These are phyloP conservation scores for Cryptococcus sp. DNA, from an alignment of 1,284 basidiomycete genomes.

Conservation along the genomic window DNA sequence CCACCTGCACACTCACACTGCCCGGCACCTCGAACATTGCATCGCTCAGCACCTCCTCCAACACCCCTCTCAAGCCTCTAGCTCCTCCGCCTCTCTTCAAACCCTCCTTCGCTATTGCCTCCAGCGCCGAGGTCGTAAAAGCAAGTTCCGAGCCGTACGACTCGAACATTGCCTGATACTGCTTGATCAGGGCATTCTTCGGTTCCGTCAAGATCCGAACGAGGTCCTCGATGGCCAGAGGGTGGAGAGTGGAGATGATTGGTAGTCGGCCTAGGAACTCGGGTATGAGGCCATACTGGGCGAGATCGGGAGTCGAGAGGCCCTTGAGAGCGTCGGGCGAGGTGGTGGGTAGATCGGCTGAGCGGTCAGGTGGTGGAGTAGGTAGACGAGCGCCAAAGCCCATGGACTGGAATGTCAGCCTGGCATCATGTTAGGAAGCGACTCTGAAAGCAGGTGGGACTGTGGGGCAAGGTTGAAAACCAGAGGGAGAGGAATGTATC, in stretches of 20 bases:
- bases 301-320: constrained; percentile 57
- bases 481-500: background rate
- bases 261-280: constrained; percentile 90
- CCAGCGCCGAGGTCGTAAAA: constrained; percentile 46
- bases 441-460: too few species aligned
- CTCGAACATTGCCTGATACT: constrained; percentile 72
- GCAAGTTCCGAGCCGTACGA: constrained; percentile 40
- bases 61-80: constrained; percentile 76
- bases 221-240: constrained; percentile 67
- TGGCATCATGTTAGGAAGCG: too few species aligned
- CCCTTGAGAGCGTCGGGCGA: constrained; percentile 18
- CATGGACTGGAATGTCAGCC: constrained; percentile 58
- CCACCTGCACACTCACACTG: constrained; percentile 61
- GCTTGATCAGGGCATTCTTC: constrained; percentile 79
- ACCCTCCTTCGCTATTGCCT: constrained; percentile 70
- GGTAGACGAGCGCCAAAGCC: constrained; percentile 72
- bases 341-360: constrained; percentile 1
- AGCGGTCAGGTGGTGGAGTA: constrained; percentile 4
- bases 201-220: constrained; percentile 88
- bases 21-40: constrained; percentile 75
- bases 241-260: constrained; percentile 72
- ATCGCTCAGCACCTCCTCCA: constrained; percentile 81
- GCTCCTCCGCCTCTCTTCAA: constrained; percentile 79
- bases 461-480: too few species aligned
- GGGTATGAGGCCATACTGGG: constrained; percentile 87